Percentiles rank a stretch among this genome's conserved stretches.
Conservation (phyloP, 2,329 filamentous ascomycete species). For the Calycina herbarum region DNA sequence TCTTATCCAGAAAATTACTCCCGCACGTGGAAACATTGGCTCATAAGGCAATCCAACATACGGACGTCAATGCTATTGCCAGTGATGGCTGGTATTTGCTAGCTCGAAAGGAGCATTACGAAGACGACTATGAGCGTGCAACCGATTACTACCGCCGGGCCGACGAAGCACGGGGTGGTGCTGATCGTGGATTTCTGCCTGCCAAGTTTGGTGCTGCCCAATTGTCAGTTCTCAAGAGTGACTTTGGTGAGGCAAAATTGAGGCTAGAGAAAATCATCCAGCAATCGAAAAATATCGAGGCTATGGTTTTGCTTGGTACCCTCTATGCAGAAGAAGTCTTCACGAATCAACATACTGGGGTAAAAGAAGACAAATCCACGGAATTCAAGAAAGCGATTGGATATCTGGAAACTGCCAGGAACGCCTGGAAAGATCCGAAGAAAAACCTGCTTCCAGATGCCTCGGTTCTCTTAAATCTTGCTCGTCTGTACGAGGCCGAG, state of each 20-base stretch:
- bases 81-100: constrained; percentile 98
- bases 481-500: constrained; percentile 83
- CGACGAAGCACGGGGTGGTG: constrained; percentile 86
- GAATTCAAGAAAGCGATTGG: constrained; percentile 85
- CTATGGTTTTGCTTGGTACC: constrained; percentile 88
- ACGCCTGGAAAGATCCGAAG: constrained; percentile 90
- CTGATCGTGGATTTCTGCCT: constrained; percentile 87
- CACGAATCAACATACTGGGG: constrained; percentile 66
- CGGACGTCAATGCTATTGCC: constrained; percentile 93
- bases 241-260: constrained; percentile 89
- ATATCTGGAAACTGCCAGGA: constrained; percentile 80
- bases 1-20: constrained; percentile 78
- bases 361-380: constrained; percentile 81
- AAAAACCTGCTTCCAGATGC: constrained; percentile 79
- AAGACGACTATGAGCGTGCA: constrained; percentile 72
- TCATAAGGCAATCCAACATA: constrained; percentile 91
- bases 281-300: constrained; percentile 78
- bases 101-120: constrained; percentile 86
- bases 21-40: constrained; percentile 82
- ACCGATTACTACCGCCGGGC: constrained; percentile 85
- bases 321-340: constrained; percentile 96
- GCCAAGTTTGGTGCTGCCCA: constrained; percentile 95
- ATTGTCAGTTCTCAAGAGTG: constrained; percentile 78
- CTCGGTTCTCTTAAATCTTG: constrained; percentile 86
- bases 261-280: constrained; percentile 92